Evolutionary conservation across 345 rosid genomes (phyloP).

Genomic region (Carallia brachiata): DNA sequence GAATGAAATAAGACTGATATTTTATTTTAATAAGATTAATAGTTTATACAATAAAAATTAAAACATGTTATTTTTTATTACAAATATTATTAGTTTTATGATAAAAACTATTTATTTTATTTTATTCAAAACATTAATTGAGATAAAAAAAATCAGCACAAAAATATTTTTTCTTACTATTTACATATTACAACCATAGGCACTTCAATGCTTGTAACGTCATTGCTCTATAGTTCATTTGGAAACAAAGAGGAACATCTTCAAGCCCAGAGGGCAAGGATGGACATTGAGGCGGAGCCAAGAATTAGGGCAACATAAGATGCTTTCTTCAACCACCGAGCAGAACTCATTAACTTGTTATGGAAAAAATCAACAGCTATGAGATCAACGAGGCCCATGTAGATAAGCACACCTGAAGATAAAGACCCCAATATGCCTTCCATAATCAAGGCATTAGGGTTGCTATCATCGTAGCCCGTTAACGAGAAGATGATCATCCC

Average conservation of each 20-base stretch:
- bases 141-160: too few species aligned
- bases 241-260: not conserved
- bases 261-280: conserved; percentile 95
- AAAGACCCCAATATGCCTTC: conserved; percentile 84
- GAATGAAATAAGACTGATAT: too few species aligned
- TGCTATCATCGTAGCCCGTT: conserved; percentile 81
- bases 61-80: too few species aligned
- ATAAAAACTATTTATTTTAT: too few species aligned
- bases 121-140: too few species aligned
- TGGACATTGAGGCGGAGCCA: conserved; percentile 84
- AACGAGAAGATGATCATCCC: conserved; percentile 78
- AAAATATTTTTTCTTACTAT: too few species aligned
- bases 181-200: too few species aligned
- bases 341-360: conserved; percentile 74
- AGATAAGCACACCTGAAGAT: conserved; percentile 82
- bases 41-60: too few species aligned
- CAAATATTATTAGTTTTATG: too few species aligned
- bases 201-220: not conserved
- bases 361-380: conserved; percentile 86
- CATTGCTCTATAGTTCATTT: not conserved
- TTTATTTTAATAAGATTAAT: too few species aligned
- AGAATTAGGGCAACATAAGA: conserved; percentile 63
- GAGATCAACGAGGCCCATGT: conserved; percentile 96
- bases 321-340: conserved; percentile 58
- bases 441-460: conserved; percentile 71